Base-by-base conservation (phyloP, 495 filamentous ascomycete species). In the Xylaria bambusicola region DNA sequence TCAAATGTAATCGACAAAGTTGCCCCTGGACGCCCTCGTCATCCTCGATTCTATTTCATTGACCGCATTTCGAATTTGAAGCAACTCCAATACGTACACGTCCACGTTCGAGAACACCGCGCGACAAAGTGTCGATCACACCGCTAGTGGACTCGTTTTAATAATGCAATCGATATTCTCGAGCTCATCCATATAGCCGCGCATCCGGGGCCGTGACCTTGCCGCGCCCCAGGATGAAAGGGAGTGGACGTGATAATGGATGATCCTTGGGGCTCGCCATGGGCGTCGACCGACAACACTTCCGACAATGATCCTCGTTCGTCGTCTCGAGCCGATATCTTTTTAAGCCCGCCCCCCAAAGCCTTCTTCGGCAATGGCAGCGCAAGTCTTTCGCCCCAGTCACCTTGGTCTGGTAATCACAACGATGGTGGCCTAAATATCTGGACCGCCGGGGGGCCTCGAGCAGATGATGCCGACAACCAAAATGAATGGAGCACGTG, bases 211-310 rank as follows among this genome's bases (percentile, higher is more conserved):
- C 17, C 40, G 8, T 27, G 48, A 49, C 48, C 36, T 40, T n/a
- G 40, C 5, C 45, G 40, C 56, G 55, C 46, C 51, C 46, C 62
- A 64, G 23, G 41, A 58, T 42, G 55, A 50, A 36, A 53, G 49
- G 29, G 4, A 46, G 23, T 18, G 49, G 41, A 44, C 52, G 54
- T 57, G 70, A 75, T 61, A 54, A 83, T 83, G 80, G 80, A 83
- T 72, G 80, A 82, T 80, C 79, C 80, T 65, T 83, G 80, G 80
- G 77, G 79, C 69, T 79, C 76, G 62, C 77, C 77, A 68, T 80
- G 77, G 77, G 71, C 74, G 51, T 63, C 71, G 46, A 58, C 73
- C 62, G 72, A 77, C 31, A 29, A 59, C 27, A 69, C 62, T 24
- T 42, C 65, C 60, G 71, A 65, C 23, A 58, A 51, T 35, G 66